Base-by-base conservation (phyloP, 148 eudicot species). In the Pharnaceum exiguum region DNA sequence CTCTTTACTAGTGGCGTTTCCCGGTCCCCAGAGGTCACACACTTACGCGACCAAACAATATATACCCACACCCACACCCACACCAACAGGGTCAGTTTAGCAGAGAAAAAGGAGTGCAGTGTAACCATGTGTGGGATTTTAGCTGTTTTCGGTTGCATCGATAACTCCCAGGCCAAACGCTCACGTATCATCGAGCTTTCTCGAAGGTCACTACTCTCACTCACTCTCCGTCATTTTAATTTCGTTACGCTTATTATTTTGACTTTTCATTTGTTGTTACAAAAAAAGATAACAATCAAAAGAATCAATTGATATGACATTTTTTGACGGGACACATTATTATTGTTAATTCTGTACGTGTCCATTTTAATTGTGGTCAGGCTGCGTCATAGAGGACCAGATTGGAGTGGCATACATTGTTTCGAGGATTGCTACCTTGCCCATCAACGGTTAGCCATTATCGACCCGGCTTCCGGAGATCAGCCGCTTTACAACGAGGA, bases 341-440 rank as follows among this genome's bases (percentile, higher is more conserved):
- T 22, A 19, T 47, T 15, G 46, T 21, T 36, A 21, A n/a, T 13
- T 16, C 42, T 29, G 26, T 31, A 16, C 11, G 10, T n/a, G 48
- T 3, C 18, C 16, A 8, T 17, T 29, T 47, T 13, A 7, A 56
- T 62, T 44, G 50, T 11, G 16, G 8, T 17, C 71, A 91, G 98
- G 82, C 76, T 91, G 75, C 90, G 90, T 2, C 98, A 91, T 60
- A 79, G 98, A 75, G 98, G 98, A 57, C 98, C 98, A 65, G 98
- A 91, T 56, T 91, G 96, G 98, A 93, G 98, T 71, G 96, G 98
- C 38, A 54, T 93, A 70, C 95, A 93, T 43, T 77, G 95, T 54
- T 68, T 81, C 65, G 61, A 79, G 42, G 76, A 88, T 61, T 93
- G 98, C 53, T 88, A 83, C 54, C 96, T 88, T 60, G 86, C 96